Conservation (phyloP, 83 land plant genomes). For the Thuja plicata region DNA sequence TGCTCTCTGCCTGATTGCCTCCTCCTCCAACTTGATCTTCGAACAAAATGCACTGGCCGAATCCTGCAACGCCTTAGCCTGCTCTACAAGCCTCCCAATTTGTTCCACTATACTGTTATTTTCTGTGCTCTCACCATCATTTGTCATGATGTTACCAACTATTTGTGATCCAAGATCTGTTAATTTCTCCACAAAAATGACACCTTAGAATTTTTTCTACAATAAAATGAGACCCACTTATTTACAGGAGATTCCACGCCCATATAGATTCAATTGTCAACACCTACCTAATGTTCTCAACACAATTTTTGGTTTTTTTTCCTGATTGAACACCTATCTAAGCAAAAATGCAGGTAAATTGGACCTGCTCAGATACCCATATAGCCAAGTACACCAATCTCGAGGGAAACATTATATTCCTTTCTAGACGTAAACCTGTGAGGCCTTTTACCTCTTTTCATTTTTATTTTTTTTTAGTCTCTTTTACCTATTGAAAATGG, state of each 20-base stretch:
- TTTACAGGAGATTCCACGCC: neutral
- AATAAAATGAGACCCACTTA: neutral
- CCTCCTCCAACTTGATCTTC: constrained; percentile 44
- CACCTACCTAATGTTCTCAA: neutral
- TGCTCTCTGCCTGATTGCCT: constrained; percentile 50
- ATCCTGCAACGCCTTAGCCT: constrained; percentile 54
- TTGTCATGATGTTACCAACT: neutral
- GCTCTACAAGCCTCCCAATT: constrained; percentile 26
- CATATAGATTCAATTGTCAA: neutral
- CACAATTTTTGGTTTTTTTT: neutral
- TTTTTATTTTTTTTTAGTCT: no score
- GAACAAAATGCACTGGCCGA: constrained; percentile 46
- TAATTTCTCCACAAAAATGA: neutral
- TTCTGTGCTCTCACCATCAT: constrained; percentile 7
- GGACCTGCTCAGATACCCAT: no score
- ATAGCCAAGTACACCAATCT: no score
- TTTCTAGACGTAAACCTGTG: no score
- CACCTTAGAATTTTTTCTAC: neutral
- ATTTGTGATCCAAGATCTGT: neutral
- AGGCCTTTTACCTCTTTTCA: no score
- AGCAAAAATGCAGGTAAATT: no score
- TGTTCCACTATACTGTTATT: constrained; percentile 12
- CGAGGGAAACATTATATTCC: no score
- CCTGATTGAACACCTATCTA: no score
- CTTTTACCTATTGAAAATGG: no score